A percentile compares a stretch with the other conserved stretches of the same genome.
Evolutionary conservation across 352 stramenopile genomes (phyloP).

Genomic region (Phytophthora capsici): DNA sequence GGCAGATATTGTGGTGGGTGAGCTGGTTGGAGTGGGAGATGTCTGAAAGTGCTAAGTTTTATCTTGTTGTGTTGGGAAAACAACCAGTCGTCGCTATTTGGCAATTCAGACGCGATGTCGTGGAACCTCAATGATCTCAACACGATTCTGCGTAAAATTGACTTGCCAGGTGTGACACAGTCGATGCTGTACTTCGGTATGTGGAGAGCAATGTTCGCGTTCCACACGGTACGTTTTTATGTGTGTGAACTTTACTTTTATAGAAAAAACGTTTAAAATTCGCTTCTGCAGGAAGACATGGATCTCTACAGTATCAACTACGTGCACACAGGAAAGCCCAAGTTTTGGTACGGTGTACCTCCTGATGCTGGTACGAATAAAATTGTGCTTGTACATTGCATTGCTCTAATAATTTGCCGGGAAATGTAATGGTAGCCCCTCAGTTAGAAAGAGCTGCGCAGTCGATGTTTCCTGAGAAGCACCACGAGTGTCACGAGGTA

Average conservation of each 20-base stretch:
- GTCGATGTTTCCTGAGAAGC: slow-evolving; percentile 89
- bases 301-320: slow-evolving; percentile 96
- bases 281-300: slow-evolving; percentile 85
- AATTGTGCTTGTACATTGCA: background rate
- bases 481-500: slow-evolving; percentile 80
- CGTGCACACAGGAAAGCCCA: slow-evolving; percentile 91
- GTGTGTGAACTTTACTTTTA: no score
- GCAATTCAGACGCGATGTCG: slow-evolving; percentile 58
- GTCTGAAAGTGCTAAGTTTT: background rate
- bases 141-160: slow-evolving; percentile 85
- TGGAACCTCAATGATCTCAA: slow-evolving; percentile 92
- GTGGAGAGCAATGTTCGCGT: slow-evolving; percentile 94
- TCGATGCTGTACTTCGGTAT: slow-evolving; percentile 96
- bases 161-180: slow-evolving; percentile 87
- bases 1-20: slow-evolving; percentile 85
- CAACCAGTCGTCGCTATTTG: slow-evolving; percentile 83
- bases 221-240: slow-evolving; percentile 75
- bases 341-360: slow-evolving; percentile 94
- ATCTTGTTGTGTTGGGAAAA: background rate
- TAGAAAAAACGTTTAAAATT: no score
- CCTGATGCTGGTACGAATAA: slow-evolving; percentile 57
- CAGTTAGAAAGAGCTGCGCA: slow-evolving; percentile 88
- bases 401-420: slow-evolving; percentile 11
- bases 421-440: slow-evolving; percentile 26
- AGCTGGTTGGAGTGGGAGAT: background rate